Base-by-base conservation (phyloP, 1,284 basidiomycete genomes). In the Abortiporus biennis region DNA sequence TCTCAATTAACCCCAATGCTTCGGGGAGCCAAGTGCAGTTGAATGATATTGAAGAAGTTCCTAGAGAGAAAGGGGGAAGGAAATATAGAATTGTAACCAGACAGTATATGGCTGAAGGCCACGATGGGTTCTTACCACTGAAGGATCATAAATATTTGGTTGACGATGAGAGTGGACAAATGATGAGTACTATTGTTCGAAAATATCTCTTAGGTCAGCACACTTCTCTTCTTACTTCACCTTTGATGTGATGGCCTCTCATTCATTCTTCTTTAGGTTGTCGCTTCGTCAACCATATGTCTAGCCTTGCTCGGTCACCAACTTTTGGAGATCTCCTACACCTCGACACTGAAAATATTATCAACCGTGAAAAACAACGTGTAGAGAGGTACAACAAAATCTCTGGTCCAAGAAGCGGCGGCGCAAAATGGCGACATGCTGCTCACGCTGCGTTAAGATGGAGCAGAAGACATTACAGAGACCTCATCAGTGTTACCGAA, bases 111-210 rank as follows among this genome's bases (percentile, higher is more conserved):
- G 80, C 82, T 3, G 66, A 78, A 48, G 84, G 85, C 0, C 82
- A 91, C 48, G 92, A 95, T 57, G 92, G 92, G 0, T 96, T 84
- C 59, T 64, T 69, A 1, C 72, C 82, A 0, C 67, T 96, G 30
- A 80, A 78, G 52, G 78, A 76, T 4, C 72, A 78, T 24, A 63
- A 71, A 43, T 83, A 83, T 53, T 71, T 94, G 25, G 74, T 95
- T 16, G 89, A 94, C 53, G 83, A 92, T 50, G 92, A 96, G 60
- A 77, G 76, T 42, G 92, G 92, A 0, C 76, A 85, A 51, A 69
- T 91, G 47, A 84, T 91, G 78, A 87, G 83, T 55, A 68, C 74
- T 16, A 79, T 95, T 42, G 85, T 95, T 20, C 74, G 92, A 49
- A 86, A 85, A 53, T 94, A 92, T 61, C 67, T 95, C 3, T 72